Percentiles rank a stretch among this genome's conserved stretches.
phyloP scores from a whole-genome alignment of 768 basidiomycete species.

The Coprinellus aureogranulatus region DNA sequence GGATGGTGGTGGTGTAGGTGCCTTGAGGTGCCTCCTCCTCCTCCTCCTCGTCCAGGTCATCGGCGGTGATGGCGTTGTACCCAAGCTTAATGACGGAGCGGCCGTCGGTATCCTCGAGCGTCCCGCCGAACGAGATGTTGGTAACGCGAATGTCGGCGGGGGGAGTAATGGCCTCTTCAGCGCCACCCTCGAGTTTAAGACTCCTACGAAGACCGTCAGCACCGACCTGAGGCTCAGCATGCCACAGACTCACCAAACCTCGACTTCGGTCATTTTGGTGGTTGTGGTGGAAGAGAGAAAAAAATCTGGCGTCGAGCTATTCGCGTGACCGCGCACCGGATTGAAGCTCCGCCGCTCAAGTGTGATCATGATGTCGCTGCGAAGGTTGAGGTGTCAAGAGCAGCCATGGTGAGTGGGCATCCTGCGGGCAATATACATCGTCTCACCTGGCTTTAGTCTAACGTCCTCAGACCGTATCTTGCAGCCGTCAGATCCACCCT shows the following conservation, averaged over 20 bases:
- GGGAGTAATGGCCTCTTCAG: conserved; percentile 55
- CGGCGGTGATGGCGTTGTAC: conserved; percentile 39
- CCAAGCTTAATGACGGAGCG: conserved; percentile 69
- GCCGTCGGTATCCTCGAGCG: conserved; percentile 56
- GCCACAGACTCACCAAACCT: conserved; percentile 56
- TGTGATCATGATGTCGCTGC: not conserved
- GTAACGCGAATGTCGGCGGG: conserved; percentile 74
- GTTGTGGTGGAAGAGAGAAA: conserved; percentile 13
- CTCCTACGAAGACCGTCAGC: conserved; percentile 47
- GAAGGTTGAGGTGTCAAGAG: conserved; percentile 3
- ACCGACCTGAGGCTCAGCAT: conserved; percentile 17
- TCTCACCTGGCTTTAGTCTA: conserved; percentile 59
- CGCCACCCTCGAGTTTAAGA: conserved; percentile 53
- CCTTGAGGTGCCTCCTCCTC: conserved; percentile 38
- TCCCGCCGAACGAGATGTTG: conserved; percentile 77
- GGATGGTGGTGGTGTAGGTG: conserved; percentile 46
- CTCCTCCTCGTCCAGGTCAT: conserved; percentile 43
- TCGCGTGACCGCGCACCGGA: conserved; percentile 15
- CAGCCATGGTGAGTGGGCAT: conserved; percentile 47
- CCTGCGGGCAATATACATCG: not conserved
- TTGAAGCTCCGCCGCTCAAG: conserved; percentile 51
- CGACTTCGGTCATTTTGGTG: conserved; percentile 58
- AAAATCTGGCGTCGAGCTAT: conserved; percentile 15
- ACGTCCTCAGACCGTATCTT: conserved; percentile 92
- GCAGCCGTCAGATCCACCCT: conserved; percentile 93